Evolutionary conservation across 2,329 filamentous ascomycete genomes (phyloP), one percentile per base, ranked within the genome.

Genomic region (Ophiostoma ips): DNA sequence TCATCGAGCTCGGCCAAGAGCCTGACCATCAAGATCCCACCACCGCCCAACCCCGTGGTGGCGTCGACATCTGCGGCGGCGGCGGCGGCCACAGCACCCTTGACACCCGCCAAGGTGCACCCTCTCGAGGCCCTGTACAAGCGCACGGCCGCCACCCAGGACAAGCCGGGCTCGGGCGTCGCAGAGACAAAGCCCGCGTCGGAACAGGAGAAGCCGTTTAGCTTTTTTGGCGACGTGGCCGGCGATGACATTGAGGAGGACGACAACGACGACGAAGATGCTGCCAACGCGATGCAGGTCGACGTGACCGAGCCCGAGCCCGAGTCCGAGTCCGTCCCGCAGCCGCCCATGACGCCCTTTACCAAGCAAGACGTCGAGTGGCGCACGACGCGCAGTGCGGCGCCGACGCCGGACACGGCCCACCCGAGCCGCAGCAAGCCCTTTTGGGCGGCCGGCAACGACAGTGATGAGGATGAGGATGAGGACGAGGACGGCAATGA

Each of bases 81-180:
- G 18, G 31, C 12, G 13, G 16, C 12, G 10, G 31, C 31, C 35
- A 37, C 31, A 21, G 16, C 16, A 10, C 49, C 34, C 18, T 19
- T 24, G 28, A 28, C 41, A 3, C 48, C 50, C 6, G 54, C 64
- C 49, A 69, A 75, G 55, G 70, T 95, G 0, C 90, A 96, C 58
- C 90, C 92, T 0, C 74, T 96, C 1, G 89, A 96, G 68, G 87
- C 87, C 0, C 75, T 96, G 2, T 98, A 94, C 73, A 96, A 95
- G 67, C 79, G 79, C 5, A 66, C 77, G 0, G 64, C 28, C n/a
- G n/a, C n/a, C n/a, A n/a, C n/a, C 18, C 43, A 30, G 18, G 35
- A 30, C 12, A 15, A 21, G 8, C 16, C 3, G 13, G 49, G 5
- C 24, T 21, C 37, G 1, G 18, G 9, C 18, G 10, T 18, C 15